Base-by-base conservation (phyloP, 2,329 filamentous ascomycete species). In the Fusarium solani-melongenae region DNA sequence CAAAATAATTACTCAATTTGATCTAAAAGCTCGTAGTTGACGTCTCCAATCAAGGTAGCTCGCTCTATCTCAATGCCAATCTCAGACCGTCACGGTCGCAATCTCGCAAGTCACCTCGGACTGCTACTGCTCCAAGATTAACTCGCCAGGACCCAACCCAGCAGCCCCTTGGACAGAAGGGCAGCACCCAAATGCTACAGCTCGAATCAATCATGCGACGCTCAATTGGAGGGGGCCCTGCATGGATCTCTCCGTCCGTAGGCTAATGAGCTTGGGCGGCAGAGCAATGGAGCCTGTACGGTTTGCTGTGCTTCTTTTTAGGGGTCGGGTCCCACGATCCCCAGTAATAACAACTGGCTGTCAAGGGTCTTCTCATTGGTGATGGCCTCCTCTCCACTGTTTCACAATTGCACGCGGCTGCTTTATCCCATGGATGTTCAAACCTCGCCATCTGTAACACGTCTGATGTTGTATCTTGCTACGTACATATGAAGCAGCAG, bases 151-250 rank as follows among this genome's bases (percentile, higher is more conserved):
- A 10, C 22, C 17, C 41, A 22, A 33, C 58, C 44, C 44, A 59
- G 41, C 38, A n/a, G 9, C 67, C 66, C 61, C 61, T 69, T 58
- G 51, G 58, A 57, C 36, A 17, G 27, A n/a, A 31, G 17, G 27
- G 27, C 39, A 55, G 33, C 20, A 38, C 33, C 33, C 38, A 63
- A 59, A 64, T 51, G 46, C 36, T 34, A 63, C 20, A 55, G 41
- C 36, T 66, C 57, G 51, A 44, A 68, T 64, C 51, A 62, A 72
- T 74, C 55, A 74, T 74, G 72, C 71, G 71, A 74, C 65, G 65
- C 62, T 72, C 72, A 63, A 72, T 62, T 72, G 62, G 62, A 46
- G 53, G 53, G 33, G 33, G 15, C 22, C 24, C 55, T 57, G 34
- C 55, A 38, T 27, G 33, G 22, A 27, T 38, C 11, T n/a, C 49